Percentiles rank a stretch among this genome's conserved stretches.
Conservation (phyloP, 441 rosid genomes). For the Mallotus repandus region DNA sequence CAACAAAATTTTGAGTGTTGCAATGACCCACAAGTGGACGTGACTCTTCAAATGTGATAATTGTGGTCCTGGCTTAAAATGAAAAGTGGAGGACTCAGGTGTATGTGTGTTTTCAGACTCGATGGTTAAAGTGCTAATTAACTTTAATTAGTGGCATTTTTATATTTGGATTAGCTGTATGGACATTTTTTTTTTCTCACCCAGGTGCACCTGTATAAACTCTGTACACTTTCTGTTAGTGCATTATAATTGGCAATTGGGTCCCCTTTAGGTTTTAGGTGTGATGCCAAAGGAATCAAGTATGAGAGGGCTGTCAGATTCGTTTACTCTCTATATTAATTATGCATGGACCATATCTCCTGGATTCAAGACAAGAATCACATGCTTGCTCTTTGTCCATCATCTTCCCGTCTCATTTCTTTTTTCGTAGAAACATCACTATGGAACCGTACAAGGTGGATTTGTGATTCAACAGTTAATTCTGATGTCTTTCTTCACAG, state of each 20-base stretch:
- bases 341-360: too few species aligned
- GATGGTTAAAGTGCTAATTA: too few species aligned
- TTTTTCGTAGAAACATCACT: not conserved
- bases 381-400: slow-evolving; percentile 11
- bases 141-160: not conserved
- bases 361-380: slow-evolving; percentile 11
- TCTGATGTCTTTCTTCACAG: too few species aligned
- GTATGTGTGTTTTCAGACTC: not conserved
- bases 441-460: not conserved
- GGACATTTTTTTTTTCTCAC: too few species aligned
- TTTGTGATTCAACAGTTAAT: not conserved
- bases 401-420: slow-evolving; percentile 1
- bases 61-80: not conserved
- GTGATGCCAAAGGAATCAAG: not conserved
- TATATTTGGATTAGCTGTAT: not conserved
- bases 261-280: not conserved
- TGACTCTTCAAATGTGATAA: not conserved
- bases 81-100: not conserved
- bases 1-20: not conserved
- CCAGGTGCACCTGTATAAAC: too few species aligned
- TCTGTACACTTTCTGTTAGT: not conserved
- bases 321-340: not conserved
- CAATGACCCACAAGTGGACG: too few species aligned
- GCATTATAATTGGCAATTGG: not conserved
- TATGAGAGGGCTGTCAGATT: not conserved